phyloP scores from a whole-genome alignment of 2,329 filamentous ascomycete species.

The Lasiodiplodia sp. region DNA sequence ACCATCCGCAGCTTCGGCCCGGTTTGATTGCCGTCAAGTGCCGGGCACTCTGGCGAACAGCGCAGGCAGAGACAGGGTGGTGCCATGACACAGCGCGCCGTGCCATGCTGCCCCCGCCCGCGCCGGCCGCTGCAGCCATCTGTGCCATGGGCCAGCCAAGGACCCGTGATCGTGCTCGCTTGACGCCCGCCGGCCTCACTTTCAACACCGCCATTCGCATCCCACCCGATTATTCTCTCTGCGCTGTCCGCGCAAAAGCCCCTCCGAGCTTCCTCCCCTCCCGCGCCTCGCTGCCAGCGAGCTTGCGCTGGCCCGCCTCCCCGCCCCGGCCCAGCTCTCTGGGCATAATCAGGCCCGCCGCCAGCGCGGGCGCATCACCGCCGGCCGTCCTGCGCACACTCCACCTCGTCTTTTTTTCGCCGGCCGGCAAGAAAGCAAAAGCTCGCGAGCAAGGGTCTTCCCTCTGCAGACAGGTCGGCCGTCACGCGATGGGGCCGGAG shows the following conservation, averaged over 20 bases:
- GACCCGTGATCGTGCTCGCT: slow-evolving; percentile 21
- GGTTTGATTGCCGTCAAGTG: slow-evolving; percentile 25
- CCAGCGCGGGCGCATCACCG: slow-evolving; percentile 6
- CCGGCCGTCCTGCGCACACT: slow-evolving; percentile 21
- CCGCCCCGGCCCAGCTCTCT: slow-evolving; percentile 1
- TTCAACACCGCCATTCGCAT: slow-evolving; percentile 23
- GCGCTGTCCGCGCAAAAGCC: slow-evolving; percentile 8
- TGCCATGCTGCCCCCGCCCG: slow-evolving; percentile 11
- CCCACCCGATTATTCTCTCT: slow-evolving; percentile 13
- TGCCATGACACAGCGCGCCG: slow-evolving; percentile 26
- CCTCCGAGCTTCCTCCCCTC: neutral
- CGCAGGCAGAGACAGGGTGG: slow-evolving; percentile 21
- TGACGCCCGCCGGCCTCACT: slow-evolving; percentile 24
- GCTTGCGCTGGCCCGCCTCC: slow-evolving; percentile 14
- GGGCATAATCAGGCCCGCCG: slow-evolving; percentile 19
- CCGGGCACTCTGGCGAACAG: slow-evolving; percentile 20
- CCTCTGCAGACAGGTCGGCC: neutral
- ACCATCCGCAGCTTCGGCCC: slow-evolving; percentile 26
- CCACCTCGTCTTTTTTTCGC: slow-evolving; percentile 21
- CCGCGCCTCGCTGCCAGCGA: neutral
- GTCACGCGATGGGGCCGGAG: slow-evolving; percentile 8
- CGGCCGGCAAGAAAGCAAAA: slow-evolving; percentile 15
- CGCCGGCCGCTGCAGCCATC: neutral
- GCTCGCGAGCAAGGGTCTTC: slow-evolving; percentile 15
- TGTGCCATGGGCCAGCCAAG: slow-evolving; percentile 9